A percentile compares a stretch with the other conserved stretches of the same genome.
Conservation (phyloP, 2,329 filamentous ascomycete species). For the Diaporthe capsici region DNA sequence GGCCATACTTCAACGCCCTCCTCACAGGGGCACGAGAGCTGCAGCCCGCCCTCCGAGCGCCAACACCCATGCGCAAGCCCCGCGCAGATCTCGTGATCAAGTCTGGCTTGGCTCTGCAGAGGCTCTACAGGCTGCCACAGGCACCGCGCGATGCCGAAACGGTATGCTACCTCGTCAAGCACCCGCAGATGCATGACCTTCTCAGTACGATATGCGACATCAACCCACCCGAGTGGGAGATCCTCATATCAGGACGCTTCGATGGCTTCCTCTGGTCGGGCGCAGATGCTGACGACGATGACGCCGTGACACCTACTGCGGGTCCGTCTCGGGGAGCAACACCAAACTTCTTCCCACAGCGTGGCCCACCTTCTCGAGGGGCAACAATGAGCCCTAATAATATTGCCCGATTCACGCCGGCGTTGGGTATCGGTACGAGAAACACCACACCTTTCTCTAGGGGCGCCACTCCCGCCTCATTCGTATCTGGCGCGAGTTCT, state of each 20-base stretch:
- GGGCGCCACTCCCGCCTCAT: constrained; percentile 64
- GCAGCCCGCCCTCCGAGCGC: constrained; percentile 71
- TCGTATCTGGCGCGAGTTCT: constrained; percentile 62
- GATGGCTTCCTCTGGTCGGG: constrained; percentile 97
- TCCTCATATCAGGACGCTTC: constrained; percentile 92
- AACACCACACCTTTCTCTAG: constrained; percentile 66
- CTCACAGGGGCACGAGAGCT: constrained; percentile 73
- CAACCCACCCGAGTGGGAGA: constrained; percentile 95
- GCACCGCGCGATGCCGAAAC: constrained; percentile 88
- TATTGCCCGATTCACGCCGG: constrained; percentile 54
- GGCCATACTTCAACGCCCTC: constrained; percentile 86
- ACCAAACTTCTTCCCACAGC: constrained; percentile 60
- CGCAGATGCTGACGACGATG: constrained; percentile 74
- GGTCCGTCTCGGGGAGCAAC: constrained; percentile 66
- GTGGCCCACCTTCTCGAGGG: constrained; percentile 56
- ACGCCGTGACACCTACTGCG: constrained; percentile 51
- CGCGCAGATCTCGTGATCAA: constrained; percentile 82
- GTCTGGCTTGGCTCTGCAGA: constrained; percentile 83
- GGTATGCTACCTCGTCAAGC: constrained; percentile 87
- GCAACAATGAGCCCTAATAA: constrained; percentile 56
- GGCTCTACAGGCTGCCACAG: constrained; percentile 82
- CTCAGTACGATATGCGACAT: constrained; percentile 90
- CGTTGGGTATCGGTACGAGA: constrained; percentile 56
- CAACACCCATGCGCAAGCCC: constrained; percentile 76
- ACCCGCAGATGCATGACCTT: constrained; percentile 86